Base-by-base conservation (phyloP, 2,329 filamentous ascomycete genomes). In the Fonsecaea pugnacius region DNA sequence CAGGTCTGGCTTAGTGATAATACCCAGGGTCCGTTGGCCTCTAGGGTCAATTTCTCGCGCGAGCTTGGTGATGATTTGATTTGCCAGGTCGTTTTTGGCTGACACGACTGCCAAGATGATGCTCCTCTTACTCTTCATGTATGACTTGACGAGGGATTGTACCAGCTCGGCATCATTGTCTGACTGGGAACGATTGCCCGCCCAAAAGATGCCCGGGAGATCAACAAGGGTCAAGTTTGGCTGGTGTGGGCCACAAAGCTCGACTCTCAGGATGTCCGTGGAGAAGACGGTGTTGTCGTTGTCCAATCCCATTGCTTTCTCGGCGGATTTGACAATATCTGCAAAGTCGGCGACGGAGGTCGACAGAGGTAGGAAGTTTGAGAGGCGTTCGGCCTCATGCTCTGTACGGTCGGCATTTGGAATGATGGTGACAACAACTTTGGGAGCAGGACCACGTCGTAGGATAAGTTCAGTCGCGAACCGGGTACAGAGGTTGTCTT, bases 401-500 rank as follows among this genome's bases (percentile, higher is more conserved):
- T 70, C 60, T 0, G 60, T 63, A 24, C 73, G 51, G 3, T 73
- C 74, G 0, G 60, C 27, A 2, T 70, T 70, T 1, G 75, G 75
- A 57, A 76, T 74, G 30, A 86, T 82, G 0, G 76, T 79, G 50
- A 83, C 80, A 4, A 75, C 74, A 18, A 84, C 75, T 2, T 71
- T 75, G 0, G 76, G 69, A 4, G 75, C 64, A 0, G 69, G 32
- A 1, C 74, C 75, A 3, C 79, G 78, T 1, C 83, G 79, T 9
- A 89, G 76, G 18, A 85, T 79, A 3, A 89, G 74, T 69, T 89
- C 85, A 0, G 85, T 89, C 0, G 86, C 82, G 64, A 88, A 89
- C 0, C 84, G 78, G 0, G 87, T 89, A 70, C 85, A 88, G 0
- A 85, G 62, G 27, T 77, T 82, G 14, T 82, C 81, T 4, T 86